These are phyloP conservation scores for Lactarius sp. DNA, from an alignment of 768 basidiomycete genomes.

Conservation along the genomic window DNA sequence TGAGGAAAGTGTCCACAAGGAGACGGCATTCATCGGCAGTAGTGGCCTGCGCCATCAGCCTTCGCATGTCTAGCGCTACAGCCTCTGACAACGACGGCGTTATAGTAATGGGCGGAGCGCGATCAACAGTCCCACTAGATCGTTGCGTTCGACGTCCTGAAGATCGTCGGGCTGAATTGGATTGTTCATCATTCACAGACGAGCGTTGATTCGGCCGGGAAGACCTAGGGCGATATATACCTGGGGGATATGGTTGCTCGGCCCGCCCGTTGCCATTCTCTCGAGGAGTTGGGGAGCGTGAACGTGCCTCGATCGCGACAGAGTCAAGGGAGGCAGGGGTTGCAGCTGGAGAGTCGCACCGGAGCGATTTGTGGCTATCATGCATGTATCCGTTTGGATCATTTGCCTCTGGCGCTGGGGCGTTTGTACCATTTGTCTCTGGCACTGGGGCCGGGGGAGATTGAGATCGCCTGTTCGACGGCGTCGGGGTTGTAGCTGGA, in stretches of 20 bases:
- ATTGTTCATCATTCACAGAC: conserved; percentile 3
- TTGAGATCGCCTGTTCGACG: background rate
- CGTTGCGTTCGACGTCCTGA: conserved; percentile 13
- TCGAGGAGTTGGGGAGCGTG: background rate
- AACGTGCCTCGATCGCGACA: background rate
- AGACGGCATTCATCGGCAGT: conserved; percentile 80
- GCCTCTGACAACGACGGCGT: conserved; percentile 37
- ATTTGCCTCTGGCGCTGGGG: background rate
- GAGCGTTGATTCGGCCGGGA: conserved; percentile 4
- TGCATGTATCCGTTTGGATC: conserved; percentile 1
- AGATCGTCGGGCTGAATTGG: background rate
- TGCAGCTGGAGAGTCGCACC: background rate
- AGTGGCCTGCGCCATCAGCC: conserved; percentile 60
- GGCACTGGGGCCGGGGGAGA: background rate
- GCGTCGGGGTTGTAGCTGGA: background rate
- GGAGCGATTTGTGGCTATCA: background rate
- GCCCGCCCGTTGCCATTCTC: conserved; percentile 11
- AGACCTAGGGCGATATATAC: background rate
- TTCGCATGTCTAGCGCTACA: conserved; percentile 62
- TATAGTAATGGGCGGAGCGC: conserved; percentile 26
- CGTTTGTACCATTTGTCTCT: conserved; percentile 2
- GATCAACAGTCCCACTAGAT: conserved; percentile 16
- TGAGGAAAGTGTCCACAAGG: conserved; percentile 77
- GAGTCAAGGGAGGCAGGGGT: background rate
- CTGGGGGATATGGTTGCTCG: conserved; percentile 2